Evolutionary conservation across 176 grass and related monocot genomes (phyloP), one percentile per base, ranked within the genome.

Genomic region (Aegilops longissima): DNA sequence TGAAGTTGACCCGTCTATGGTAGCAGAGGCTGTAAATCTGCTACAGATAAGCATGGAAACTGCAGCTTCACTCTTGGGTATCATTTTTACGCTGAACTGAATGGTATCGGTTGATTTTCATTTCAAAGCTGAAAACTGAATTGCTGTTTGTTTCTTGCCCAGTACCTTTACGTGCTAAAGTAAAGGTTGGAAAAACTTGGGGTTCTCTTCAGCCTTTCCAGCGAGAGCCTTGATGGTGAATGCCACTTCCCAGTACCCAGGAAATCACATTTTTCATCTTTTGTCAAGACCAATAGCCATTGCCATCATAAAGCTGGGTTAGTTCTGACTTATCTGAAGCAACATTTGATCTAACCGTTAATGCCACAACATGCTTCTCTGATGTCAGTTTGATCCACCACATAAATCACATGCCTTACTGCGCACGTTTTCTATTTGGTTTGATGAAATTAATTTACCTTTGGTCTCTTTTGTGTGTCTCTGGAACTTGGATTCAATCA

Each of bases 141-240:
- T 81, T 76, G 12, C 17, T 80, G 39, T 76, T 90, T 78, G 62
- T 67, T 87, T 79, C 25, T 86, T 89, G 80, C 89, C 29, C 82
- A 96, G 96, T 96, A 83, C 96, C 96, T 90, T 87, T 98, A 78
- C 93, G 70, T 33, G 82, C 91, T 64, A 98, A 98, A 89, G 73
- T 98, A 76, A 94, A 86, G 85, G 76, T 94, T 5, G 96, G 96
- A 29, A 94, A 93, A 90, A 96, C 92, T 23, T 98, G 96, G 96
- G 96, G 96, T 91, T 96, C 96, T 52, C 90, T 98, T 61, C 82
- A 98, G 86, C 88, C 94, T 10, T 92, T 94, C 31, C 77, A 67
- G 20, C 74, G 66, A 68, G 76, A 95, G 73, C 81, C 82, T 77
- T 95, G 61, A 84, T 75, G 77, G 7, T 70, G 33, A 51, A 69